These are phyloP conservation scores for Durio zibethinus DNA, from an alignment of 345 rosid species.

Conservation along the genomic window DNA sequence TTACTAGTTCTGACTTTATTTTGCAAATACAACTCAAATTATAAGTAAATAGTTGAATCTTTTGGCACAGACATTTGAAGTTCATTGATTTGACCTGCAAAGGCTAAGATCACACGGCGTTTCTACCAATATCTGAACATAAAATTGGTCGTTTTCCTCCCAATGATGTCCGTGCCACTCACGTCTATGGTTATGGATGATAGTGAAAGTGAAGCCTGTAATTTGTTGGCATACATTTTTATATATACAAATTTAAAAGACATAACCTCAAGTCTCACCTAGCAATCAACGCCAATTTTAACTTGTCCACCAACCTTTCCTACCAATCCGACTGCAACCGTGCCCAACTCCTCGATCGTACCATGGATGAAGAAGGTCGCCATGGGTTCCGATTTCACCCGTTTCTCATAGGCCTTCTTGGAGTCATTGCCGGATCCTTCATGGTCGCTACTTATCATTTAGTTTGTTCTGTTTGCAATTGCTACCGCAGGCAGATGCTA, in stretches of 20 bases:
- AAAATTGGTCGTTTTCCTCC: background rate
- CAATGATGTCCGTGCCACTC: conserved; percentile 8
- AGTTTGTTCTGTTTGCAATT: conserved; percentile 19
- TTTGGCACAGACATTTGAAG: too few species aligned
- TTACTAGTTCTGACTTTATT: background rate
- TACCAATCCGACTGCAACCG: background rate
- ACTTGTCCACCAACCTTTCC: background rate
- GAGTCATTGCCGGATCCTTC: conserved; percentile 41
- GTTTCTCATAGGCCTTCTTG: conserved; percentile 33
- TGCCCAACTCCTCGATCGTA: background rate
- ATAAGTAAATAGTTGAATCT: too few species aligned
- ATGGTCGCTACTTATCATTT: conserved; percentile 38
- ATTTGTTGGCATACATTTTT: background rate
- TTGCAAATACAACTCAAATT: too few species aligned
- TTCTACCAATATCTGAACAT: background rate
- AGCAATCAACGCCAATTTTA: background rate
- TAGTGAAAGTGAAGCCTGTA: conserved; percentile 1
- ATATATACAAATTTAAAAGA: background rate
- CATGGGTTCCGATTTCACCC: conserved; percentile 14
- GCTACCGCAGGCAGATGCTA: background rate
- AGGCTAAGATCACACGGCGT: background rate
- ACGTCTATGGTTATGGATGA: background rate
- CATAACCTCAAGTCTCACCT: too few species aligned
- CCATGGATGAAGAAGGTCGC: conserved; percentile 23
- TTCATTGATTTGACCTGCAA: too few species aligned